Evolutionary conservation across 768 basidiomycete genomes (phyloP).

Genomic region (Pleurotus citrinopileatus): DNA sequence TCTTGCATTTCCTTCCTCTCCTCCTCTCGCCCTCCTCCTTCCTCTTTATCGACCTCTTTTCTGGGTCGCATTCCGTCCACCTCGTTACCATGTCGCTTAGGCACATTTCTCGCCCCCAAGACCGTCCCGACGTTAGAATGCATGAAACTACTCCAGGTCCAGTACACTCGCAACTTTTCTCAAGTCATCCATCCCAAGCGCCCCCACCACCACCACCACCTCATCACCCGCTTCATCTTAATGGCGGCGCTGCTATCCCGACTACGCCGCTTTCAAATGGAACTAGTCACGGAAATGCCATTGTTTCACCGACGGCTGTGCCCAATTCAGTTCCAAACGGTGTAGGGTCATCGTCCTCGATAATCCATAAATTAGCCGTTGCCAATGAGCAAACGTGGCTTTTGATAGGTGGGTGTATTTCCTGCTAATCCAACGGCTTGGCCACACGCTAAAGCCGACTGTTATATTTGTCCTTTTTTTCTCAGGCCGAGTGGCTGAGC

Average conservation of each 20-base stretch:
- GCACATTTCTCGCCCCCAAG: conserved; percentile 56
- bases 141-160: conserved; percentile 49
- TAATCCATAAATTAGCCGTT: conserved; percentile 73
- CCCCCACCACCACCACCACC: conserved; percentile 23
- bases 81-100: conserved; percentile 52
- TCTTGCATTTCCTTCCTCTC: conserved; percentile 21
- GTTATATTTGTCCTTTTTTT: conserved; percentile 16
- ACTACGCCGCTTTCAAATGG: conserved; percentile 49
- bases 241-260: conserved; percentile 45
- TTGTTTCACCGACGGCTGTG: conserved; percentile 42
- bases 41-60: neutral
- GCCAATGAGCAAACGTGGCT: conserved; percentile 97
- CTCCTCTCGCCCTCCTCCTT: conserved; percentile 15
- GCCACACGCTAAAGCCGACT: conserved; percentile 11
- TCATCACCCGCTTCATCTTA: conserved; percentile 45
- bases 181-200: conserved; percentile 29
- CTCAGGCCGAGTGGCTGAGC: conserved; percentile 90
- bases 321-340: conserved; percentile 27
- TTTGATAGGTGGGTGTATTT: conserved; percentile 66
- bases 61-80: too few relatives aligned
- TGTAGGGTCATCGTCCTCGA: conserved; percentile 31
- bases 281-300: conserved; percentile 33
- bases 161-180: conserved; percentile 32
- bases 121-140: conserved; percentile 56
- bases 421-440: neutral